Base-by-base conservation (phyloP, 257 asterid genomes). In the Primulina tabacum region DNA sequence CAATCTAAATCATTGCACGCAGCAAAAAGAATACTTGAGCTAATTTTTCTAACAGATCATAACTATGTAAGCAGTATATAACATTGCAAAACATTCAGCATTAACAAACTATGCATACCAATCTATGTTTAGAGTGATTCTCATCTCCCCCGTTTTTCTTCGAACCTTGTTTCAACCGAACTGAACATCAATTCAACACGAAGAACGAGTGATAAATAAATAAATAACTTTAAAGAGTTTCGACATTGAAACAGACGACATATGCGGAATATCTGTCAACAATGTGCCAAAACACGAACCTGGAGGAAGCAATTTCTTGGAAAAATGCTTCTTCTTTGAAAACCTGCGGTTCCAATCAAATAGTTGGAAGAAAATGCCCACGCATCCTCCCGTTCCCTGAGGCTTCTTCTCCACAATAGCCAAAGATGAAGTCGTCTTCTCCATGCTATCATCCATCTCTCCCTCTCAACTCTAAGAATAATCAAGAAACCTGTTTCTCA, bases 311-410 rank as follows among this genome's bases (percentile, higher is more conserved):
- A 91, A 75, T 84, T 88, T 94, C 87, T 79, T 94, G 35, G 97
- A 71, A 63, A 94, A 94, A 5, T 89, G 80, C 80, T 84, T 89
- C 85, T 91, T 91, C 79, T 85, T 93, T 2, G 97, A 90, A 14
- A 94, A 84, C 75, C 82, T 90, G 17, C 92, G 84, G 82, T 90
- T 93, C 99, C 99, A 93, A 73, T 90, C 97, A 75, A 93, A 85
- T 8, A 94, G 86, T 71, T 88, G 95, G 75, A 85, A 89, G 83
- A 94, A 89, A 81, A 91, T 83, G 62, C 97, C 97, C 21, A 80
- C 96, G 80, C 97, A 91, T 6, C 97, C 97, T 21, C 96, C 96
- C 26, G 89, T 81, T 68, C 81, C 85, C 50, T 87, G 92, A 71
- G 92, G 61, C 73, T 81, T 90, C 89, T 88, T 89, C 87, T 94